phyloP scores from a whole-genome alignment of 2,329 filamentous ascomycete genomes.

The Xylariaceae sp. region DNA sequence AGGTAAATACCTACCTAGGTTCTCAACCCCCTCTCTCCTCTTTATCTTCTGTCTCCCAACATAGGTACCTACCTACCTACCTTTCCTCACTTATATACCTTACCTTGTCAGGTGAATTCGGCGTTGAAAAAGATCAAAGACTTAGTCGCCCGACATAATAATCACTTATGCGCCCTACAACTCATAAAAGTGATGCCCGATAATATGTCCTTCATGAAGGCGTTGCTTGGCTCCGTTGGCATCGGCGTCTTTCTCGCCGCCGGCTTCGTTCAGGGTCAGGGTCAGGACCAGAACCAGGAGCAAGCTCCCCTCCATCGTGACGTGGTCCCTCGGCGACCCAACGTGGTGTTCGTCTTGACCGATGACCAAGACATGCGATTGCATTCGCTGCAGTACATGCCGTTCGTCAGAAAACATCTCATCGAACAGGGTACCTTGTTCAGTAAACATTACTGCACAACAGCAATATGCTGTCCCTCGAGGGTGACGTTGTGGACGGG shows the following conservation, averaged over 20 bases:
- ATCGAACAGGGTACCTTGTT: slow-evolving; percentile 49
- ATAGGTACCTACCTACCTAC: no score
- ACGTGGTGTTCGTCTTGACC: slow-evolving; percentile 56
- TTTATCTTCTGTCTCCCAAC: no score
- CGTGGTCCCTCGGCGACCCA: slow-evolving; percentile 31
- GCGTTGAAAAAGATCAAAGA: no score
- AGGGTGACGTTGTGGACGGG: slow-evolving; percentile 55
- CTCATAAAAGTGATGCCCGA: background rate
- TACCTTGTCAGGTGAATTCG: no score
- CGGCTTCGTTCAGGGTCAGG: background rate
- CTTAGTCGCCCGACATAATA: no score
- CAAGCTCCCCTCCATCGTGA: slow-evolving; percentile 11
- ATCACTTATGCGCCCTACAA: no score
- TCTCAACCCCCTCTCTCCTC: no score
- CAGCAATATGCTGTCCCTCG: slow-evolving; percentile 33
- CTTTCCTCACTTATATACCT: no score
- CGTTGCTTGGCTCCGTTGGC: slow-evolving; percentile 5
- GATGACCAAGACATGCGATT: slow-evolving; percentile 57
- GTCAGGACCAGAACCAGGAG: slow-evolving; percentile 13
- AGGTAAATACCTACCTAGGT: no score
- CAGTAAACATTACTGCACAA: slow-evolving; percentile 51
- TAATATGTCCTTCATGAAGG: slow-evolving; percentile 13
- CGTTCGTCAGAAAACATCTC: slow-evolving; percentile 45
- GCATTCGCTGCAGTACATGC: slow-evolving; percentile 50
- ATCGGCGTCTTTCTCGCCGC: slow-evolving; percentile 1